Evolutionary conservation across 176 grass and related monocot genomes (phyloP), one percentile per base, ranked within the genome.

Genomic region (Bolboschoenus planiculmis): DNA sequence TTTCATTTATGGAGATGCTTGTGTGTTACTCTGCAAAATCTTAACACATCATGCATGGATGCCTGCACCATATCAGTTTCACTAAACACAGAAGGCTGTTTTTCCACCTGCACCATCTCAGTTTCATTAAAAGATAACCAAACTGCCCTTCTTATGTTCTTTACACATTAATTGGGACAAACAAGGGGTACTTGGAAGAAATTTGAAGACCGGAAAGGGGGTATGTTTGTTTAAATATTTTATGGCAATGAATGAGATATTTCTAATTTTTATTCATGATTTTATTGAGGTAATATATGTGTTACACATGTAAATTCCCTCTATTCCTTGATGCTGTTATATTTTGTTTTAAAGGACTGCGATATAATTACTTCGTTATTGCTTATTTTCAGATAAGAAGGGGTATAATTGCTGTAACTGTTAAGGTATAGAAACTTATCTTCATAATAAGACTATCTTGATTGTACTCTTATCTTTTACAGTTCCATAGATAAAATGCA

Each of bases 361-460:
- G n/a, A 15, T 48, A n/a, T 80, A 35, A 59, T 78, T n/a, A 33
- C 56, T 85, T 2, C 81, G 29, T 0, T 84, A 35, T 75, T 91
- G 56, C 2, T 81, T 88, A n/a, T 48, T 89, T 86, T 16, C 87
- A 98, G 95, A 95, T 98, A 80, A 91, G 85, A 87, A 94, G 92
- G 79, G 92, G 87, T 23, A 95, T 95, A 24, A 56, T 98, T 73
- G 89, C 95, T 84, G 92, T 98, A 85, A 90, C 75, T 35, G 91
- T 95, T 40, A 98, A 98, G 95, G 95, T 98, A 91, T 68, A 74
- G 10, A 26, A 10, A 42, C 10, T 40, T 18, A 64, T 36, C 68
- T 51, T 78, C 61, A 75, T 91, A 30, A 15, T 80, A 35, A 7
- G 42, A 85, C 0, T 21, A 4, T 80, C 33, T 72, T 11, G 65